These are phyloP conservation scores for Eucalyptus camaldulensis DNA, from an alignment of 345 rosid genomes.

Conservation along the genomic window DNA sequence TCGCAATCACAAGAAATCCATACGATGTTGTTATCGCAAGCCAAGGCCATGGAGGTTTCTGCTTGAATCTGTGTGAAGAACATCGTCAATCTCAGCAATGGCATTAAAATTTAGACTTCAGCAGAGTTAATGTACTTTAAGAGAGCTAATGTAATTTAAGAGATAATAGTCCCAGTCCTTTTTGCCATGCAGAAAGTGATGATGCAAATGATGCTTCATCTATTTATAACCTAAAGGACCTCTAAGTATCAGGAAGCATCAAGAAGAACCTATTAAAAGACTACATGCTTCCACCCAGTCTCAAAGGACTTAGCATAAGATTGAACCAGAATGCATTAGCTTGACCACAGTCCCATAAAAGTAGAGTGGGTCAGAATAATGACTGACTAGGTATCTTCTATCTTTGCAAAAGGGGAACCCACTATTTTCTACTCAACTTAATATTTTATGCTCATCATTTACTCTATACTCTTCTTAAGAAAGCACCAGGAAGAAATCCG, in stretches of 20 bases:
- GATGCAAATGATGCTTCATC: not conserved
- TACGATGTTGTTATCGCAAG: slow-evolving; percentile 42
- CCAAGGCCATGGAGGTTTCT: slow-evolving; percentile 79
- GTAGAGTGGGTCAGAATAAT: not conserved
- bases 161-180: not conserved
- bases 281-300: not conserved
- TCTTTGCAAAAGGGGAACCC: not conserved
- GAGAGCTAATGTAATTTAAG: not conserved
- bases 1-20: slow-evolving; percentile 69
- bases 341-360: not conserved
- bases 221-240: not conserved
- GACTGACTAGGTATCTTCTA: not conserved
- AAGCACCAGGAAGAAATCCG: not conserved
- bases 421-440: not conserved
- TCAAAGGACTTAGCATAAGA: not conserved
- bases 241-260: not conserved
- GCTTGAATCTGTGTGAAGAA: slow-evolving; percentile 53
- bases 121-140: not conserved
- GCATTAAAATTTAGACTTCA: not conserved
- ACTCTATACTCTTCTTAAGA: not conserved
- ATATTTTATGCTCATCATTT: not conserved
- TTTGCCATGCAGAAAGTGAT: not conserved
- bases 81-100: not conserved
- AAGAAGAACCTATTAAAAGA: not conserved
- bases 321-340: not conserved